A percentile compares a stretch with the other conserved stretches of the same genome.
These are phyloP conservation scores for Dothistroma septosporum DNA, from an alignment of 2,329 filamentous ascomycete species.

Conservation along the genomic window DNA sequence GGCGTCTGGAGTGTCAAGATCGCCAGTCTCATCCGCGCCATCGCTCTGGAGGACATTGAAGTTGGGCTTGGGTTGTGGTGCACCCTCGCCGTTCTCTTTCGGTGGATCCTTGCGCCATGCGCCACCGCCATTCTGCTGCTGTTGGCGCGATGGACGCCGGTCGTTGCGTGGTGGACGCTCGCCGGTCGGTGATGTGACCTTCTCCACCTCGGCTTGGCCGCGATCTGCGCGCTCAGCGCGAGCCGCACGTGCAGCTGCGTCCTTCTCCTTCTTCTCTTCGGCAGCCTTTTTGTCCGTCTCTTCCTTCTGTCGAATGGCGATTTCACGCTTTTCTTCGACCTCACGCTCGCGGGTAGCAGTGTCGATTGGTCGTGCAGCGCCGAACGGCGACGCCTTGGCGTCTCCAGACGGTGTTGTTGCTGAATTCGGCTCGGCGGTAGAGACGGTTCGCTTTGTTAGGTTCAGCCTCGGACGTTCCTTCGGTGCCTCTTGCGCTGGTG, in stretches of 20 bases:
- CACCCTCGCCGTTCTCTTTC: slow-evolving; percentile 36
- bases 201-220: slow-evolving; percentile 30
- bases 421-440: slow-evolving; percentile 60
- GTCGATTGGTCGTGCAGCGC: slow-evolving; percentile 88
- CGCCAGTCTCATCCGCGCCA: slow-evolving; percentile 33
- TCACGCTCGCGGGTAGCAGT: slow-evolving; percentile 84
- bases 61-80: slow-evolving; percentile 27
- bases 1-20: slow-evolving; percentile 43
- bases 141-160: slow-evolving; percentile 27
- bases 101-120: slow-evolving; percentile 19
- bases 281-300: slow-evolving; percentile 83
- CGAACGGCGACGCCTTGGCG: slow-evolving; percentile 87
- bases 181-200: slow-evolving; percentile 44
- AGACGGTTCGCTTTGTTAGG: slow-evolving; percentile 84
- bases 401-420: slow-evolving; percentile 46
- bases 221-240: slow-evolving; percentile 31
- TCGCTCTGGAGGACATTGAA: slow-evolving; percentile 49
- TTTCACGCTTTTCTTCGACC: slow-evolving; percentile 80
- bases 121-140: slow-evolving; percentile 21
- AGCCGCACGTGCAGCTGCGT: slow-evolving; percentile 58
- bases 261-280: slow-evolving; percentile 58
- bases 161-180: slow-evolving; percentile 28
- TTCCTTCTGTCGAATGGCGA: slow-evolving; percentile 73
- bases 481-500: slow-evolving; percentile 60
- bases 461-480: slow-evolving; percentile 76